These are phyloP conservation scores for Rhodotorula sp. DNA, from an alignment of 1,284 basidiomycete genomes.

Conservation along the genomic window DNA sequence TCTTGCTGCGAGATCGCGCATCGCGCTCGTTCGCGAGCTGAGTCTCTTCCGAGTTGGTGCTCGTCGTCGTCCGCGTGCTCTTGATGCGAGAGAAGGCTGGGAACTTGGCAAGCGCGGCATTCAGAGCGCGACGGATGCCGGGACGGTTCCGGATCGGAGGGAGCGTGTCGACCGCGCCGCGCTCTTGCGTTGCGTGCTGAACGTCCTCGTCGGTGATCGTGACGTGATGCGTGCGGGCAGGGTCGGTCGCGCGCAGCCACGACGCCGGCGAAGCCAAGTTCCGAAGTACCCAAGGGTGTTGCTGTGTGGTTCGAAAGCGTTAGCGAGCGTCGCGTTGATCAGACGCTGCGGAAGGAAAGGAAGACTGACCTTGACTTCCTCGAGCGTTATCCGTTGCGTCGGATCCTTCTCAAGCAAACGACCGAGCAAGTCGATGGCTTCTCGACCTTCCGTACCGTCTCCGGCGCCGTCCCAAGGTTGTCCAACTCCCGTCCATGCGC, in stretches of 20 bases:
- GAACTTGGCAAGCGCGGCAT: conserved; percentile 37
- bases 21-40: conserved; percentile 3
- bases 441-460: conserved; percentile 56
- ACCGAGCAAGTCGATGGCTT: conserved; percentile 70
- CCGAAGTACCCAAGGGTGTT: conserved; percentile 70
- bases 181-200: conserved; percentile 58
- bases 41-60: conserved; percentile 12
- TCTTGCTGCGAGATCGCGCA: conserved; percentile 31
- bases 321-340: not conserved
- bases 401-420: conserved; percentile 81
- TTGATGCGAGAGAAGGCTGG: conserved; percentile 37
- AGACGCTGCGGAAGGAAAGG: not conserved
- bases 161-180: conserved; percentile 24
- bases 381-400: conserved; percentile 71
- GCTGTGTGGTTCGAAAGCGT: conserved; percentile 18
- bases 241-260: conserved; percentile 78
- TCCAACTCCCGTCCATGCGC: conserved; percentile 60
- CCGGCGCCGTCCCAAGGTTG: conserved; percentile 45
- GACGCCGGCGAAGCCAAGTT: conserved; percentile 67
- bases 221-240: conserved; percentile 60
- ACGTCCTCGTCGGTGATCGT: conserved; percentile 78
- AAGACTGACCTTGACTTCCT: conserved; percentile 73
- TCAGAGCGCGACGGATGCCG: conserved; percentile 37
- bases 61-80: conserved; percentile 21
- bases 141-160: conserved; percentile 37